Base-by-base conservation (phyloP, 1,284 basidiomycete species). In the Violaceomyces palustris region DNA sequence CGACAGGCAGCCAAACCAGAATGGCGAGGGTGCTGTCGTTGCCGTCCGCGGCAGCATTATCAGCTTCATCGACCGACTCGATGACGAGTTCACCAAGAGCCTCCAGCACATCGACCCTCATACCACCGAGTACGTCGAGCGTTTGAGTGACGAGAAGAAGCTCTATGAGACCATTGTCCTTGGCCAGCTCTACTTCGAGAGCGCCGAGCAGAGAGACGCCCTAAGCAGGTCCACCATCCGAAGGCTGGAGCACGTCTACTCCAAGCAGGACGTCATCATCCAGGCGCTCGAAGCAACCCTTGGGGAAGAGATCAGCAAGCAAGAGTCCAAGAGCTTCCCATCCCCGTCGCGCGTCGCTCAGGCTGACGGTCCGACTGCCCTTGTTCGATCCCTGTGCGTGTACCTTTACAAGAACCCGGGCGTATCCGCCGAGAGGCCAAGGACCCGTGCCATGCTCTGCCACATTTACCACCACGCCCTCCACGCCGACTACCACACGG, bases 81-180 rank as follows among this genome's bases (percentile, higher is more conserved):
- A 98, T 74, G 94, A 98, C 69, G 94, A 99, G 77, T 98, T 99
- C 76, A 97, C 90, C 39, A 89, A 88, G 75, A 93, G 89, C 69
- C 77, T 99, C 40, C 94, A 98, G 80, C 90, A 97, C 74, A 92
- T 96, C 61, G 94, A 99, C 72, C 93, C 94, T 12, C 94, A 98
- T 74, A 90, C 94, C 4, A 88, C 88, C 38, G 94, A 99, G 75
- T 99, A 99, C 74, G 87, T 99, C 42, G 93, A 96, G 87, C 90
- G 76, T 18, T 59, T 73, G 17, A 36, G 56, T 25, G 91, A 97
- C 74, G 94, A 98, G 78, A 88, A 92, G 69, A 83, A 85, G 26
- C 81, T 98, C 25, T 99, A 98, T 76, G 82, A 83, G 73, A 90
- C 89, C 25, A 92, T 98, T 61, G 88, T 87, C 74, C 85, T 87